These are phyloP conservation scores for Aspergillus fumigatus DNA, from an alignment of 2,329 filamentous ascomycete species.

Conservation along the genomic window DNA sequence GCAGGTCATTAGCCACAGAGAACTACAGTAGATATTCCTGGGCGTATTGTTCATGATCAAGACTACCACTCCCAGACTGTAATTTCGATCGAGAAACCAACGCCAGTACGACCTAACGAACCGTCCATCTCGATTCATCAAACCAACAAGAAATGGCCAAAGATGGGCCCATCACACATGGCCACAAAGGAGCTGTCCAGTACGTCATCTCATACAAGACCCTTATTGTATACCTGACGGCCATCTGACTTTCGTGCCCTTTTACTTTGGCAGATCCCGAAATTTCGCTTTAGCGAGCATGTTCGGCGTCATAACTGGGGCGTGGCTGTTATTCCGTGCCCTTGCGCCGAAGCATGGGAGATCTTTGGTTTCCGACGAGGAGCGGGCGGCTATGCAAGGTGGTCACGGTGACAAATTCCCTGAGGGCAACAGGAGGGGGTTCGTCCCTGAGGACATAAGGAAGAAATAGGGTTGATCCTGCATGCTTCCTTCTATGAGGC, in stretches of 20 bases:
- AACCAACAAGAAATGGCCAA: neutral
- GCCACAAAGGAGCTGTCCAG: neutral
- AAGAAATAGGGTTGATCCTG: neutral
- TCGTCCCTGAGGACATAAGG: constrained; percentile 1
- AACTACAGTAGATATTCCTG: neutral
- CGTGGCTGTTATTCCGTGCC: constrained; percentile 16
- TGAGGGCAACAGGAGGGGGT: constrained; percentile 10
- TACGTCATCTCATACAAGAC: neutral
- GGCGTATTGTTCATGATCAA: neutral
- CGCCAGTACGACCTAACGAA: neutral
- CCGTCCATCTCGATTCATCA: neutral
- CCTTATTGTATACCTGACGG: neutral
- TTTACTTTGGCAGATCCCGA: constrained; percentile 10
- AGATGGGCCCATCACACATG: neutral
- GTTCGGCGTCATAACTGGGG: constrained; percentile 16
- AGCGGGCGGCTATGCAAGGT: constrained; percentile 13
- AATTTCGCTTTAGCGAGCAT: constrained; percentile 19
- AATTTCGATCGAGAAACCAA: neutral
- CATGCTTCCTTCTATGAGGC: neutral
- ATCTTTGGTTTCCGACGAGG: constrained; percentile 12
- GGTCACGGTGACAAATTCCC: constrained; percentile 6
- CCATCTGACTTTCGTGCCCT: neutral
- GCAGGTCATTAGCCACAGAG: constrained; percentile 3
- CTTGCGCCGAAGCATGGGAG: constrained; percentile 12
- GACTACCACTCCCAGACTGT: neutral